phyloP scores from a whole-genome alignment of 768 basidiomycete genomes.

The Phanerochaete sordida region DNA sequence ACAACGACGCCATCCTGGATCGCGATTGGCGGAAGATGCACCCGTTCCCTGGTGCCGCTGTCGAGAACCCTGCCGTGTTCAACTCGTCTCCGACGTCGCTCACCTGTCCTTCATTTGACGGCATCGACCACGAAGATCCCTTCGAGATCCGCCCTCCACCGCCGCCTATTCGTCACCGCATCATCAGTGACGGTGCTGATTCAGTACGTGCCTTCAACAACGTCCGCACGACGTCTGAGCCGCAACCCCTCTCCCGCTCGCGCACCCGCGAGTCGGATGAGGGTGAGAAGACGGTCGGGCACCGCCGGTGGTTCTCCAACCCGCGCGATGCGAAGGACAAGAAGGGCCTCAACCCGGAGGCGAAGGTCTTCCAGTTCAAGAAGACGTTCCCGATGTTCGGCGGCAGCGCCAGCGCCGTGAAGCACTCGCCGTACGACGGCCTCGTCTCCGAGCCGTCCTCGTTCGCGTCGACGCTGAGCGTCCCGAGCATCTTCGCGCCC shows the following conservation, averaged over 20 bases:
- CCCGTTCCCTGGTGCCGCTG: constrained; percentile 17
- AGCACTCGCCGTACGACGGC: constrained; percentile 12
- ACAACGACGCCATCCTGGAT: constrained; percentile 48
- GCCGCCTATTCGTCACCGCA: constrained; percentile 26
- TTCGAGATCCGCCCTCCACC: constrained; percentile 41
- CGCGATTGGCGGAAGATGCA: constrained; percentile 45
- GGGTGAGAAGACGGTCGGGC: constrained; percentile 30
- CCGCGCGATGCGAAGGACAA: constrained; percentile 44
- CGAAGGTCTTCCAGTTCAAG: constrained; percentile 67
- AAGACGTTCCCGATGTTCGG: constrained; percentile 22
- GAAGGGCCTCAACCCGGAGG: constrained; percentile 80
- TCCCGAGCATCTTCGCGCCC: constrained; percentile 19
- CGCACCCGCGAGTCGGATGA: constrained; percentile 16
- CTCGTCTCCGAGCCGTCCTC: constrained; percentile 12
- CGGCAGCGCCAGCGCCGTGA: constrained; percentile 16
- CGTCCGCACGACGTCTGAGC: constrained; percentile 19
- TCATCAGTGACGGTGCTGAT: constrained; percentile 22
- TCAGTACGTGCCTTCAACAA: constrained; percentile 18
- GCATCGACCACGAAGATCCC: constrained; percentile 39
- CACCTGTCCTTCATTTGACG: constrained; percentile 23
- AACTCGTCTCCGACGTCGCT: constrained; percentile 42
- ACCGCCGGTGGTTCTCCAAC: constrained; percentile 46
- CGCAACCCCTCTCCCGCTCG: constrained; percentile 15
- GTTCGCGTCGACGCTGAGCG: constrained; percentile 21
- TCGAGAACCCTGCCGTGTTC: constrained; percentile 25